These are phyloP conservation scores for Amesomyces nigricolor DNA, from an alignment of 2,329 filamentous ascomycete species.

Conservation along the genomic window DNA sequence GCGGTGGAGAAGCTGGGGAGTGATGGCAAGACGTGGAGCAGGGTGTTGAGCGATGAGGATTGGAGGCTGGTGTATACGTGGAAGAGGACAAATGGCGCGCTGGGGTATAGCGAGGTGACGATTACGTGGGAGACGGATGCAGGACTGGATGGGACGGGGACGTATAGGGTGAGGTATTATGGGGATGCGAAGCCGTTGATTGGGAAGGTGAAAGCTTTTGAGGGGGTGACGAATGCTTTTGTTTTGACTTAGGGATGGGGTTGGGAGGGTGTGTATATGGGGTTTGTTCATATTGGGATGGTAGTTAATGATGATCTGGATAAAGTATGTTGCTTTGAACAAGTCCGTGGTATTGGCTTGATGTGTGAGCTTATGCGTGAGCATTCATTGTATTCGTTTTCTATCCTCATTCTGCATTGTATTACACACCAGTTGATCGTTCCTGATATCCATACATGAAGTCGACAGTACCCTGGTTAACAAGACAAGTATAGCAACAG, in stretches of 20 bases:
- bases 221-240: conserved; percentile 30
- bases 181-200: conserved; percentile 67
- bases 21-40: conserved; percentile 49
- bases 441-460: too few relatives aligned
- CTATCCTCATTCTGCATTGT: too few relatives aligned
- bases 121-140: conserved; percentile 72
- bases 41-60: conserved; percentile 68
- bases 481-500: too few relatives aligned
- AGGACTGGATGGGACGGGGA: conserved; percentile 46
- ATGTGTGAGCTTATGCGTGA: too few relatives aligned
- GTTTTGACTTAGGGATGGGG: conserved; percentile 22
- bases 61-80: conserved; percentile 79
- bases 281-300: too few relatives aligned
- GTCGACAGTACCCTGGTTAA: too few relatives aligned
- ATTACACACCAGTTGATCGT: too few relatives aligned
- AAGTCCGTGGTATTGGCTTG: too few relatives aligned
- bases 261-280: too few relatives aligned
- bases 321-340: too few relatives aligned
- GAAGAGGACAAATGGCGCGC: conserved; percentile 62
- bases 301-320: too few relatives aligned
- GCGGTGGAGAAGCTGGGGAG: conserved; percentile 60
- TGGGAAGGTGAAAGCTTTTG: conserved; percentile 60
- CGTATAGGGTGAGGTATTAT: conserved; percentile 73
- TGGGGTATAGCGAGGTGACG: conserved; percentile 69
- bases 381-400: too few relatives aligned